Conservation (phyloP, 768 basidiomycete species). For the Serpula lacrymans region DNA sequence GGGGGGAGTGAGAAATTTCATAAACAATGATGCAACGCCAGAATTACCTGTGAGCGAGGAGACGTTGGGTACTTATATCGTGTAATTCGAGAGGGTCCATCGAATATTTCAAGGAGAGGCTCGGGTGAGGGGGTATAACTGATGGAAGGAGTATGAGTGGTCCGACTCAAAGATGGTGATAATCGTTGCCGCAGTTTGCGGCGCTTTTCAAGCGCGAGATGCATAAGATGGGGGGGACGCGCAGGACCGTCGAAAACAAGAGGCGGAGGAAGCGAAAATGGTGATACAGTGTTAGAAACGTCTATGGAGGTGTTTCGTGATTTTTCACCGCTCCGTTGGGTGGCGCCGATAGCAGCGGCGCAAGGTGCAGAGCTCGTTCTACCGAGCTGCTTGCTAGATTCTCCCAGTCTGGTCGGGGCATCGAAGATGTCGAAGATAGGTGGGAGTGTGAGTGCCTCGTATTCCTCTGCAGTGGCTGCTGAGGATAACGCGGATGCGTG, state of each 20-base stretch:
- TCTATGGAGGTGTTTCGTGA: conserved; percentile 5
- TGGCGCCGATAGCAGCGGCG: conserved; percentile 6
- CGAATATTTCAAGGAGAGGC: conserved; percentile 37
- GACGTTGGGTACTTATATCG: conserved; percentile 13
- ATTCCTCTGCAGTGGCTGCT: conserved; percentile 3
- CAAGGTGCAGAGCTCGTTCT: conserved; percentile 7
- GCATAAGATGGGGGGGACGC: conserved; percentile 24
- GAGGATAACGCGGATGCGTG: conserved; percentile 13
- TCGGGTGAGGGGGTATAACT: conserved; percentile 25
- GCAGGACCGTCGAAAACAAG: conserved; percentile 50
- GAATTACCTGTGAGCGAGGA: conserved; percentile 14
- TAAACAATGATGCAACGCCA: conserved; percentile 1
- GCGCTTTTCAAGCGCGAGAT: conserved; percentile 7
- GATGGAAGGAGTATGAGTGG: conserved; percentile 8
- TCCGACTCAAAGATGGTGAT: conserved; percentile 1
- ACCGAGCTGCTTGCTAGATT: conserved; percentile 26
- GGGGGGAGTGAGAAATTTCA: background rate
- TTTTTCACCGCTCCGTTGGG: conserved; percentile 7
- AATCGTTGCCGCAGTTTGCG: conserved; percentile 10
- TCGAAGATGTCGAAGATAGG: conserved; percentile 53
- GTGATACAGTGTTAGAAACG: conserved; percentile 18
- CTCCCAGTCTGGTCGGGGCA: conserved; percentile 38
- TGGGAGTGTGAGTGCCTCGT: conserved; percentile 15
- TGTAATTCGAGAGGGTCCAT: conserved; percentile 40
- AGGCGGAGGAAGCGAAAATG: conserved; percentile 39